A percentile compares a stretch with the other conserved stretches of the same genome.
Conservation (phyloP, 805 yeast genomes). For the Spathaspora girioi region DNA sequence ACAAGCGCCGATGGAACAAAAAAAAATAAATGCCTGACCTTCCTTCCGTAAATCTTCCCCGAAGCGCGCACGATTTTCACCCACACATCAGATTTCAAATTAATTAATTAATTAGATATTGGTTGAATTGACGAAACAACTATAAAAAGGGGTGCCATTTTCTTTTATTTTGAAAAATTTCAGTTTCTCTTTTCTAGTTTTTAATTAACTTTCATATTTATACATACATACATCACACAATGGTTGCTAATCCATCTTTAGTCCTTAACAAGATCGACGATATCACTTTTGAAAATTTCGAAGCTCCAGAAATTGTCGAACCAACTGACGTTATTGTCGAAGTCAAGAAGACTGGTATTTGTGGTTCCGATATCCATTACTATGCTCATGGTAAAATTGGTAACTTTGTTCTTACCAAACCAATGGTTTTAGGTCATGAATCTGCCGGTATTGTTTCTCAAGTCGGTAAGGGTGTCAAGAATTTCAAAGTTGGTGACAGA, state of each 20-base stretch:
- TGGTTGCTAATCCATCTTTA: constrained; percentile 46
- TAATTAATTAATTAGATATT: neutral
- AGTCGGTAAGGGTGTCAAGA: constrained; percentile 62
- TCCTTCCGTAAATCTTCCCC: neutral
- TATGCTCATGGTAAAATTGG: constrained; percentile 79
- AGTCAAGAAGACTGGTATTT: constrained; percentile 80
- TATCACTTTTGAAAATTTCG: constrained; percentile 63
- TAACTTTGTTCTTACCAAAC: constrained; percentile 63
- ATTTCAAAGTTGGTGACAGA: constrained; percentile 70
- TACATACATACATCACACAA: constrained; percentile 5
- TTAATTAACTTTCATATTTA: neutral
- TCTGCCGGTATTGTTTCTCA: constrained; percentile 73
- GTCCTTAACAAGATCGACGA: constrained; percentile 63
- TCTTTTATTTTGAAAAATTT: neutral
- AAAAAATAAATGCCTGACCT: neutral
- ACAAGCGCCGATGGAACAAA: neutral
- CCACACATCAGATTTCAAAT: neutral
- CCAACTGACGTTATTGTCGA: constrained; percentile 70
- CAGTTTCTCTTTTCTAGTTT: neutral
- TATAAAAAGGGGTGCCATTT: neutral
- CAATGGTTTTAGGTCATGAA: constrained; percentile 90
- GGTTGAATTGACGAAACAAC: neutral
- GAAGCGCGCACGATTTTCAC: neutral
- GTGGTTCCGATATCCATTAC: constrained; percentile 86
- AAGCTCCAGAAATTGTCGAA: constrained; percentile 58